Evolutionary conservation across 1,284 basidiomycete genomes (phyloP).

Genomic region (Inonotus obliquus): DNA sequence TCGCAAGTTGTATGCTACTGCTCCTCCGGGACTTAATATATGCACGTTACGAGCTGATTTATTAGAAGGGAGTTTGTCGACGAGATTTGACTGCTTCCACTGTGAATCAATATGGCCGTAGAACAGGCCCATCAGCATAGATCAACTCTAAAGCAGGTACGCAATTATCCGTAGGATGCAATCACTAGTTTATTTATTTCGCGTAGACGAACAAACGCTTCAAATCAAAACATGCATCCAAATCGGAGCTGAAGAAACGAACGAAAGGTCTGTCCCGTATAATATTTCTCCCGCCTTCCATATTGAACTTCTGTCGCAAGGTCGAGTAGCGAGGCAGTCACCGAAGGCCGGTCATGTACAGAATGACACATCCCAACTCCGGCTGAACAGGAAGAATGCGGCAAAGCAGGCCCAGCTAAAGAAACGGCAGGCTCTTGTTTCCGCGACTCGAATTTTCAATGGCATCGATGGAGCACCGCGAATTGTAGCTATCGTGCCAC

Average conservation of each 20-base stretch:
- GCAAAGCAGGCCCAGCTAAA: slow-evolving; percentile 72
- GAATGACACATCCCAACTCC: slow-evolving; percentile 49
- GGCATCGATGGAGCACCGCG: slow-evolving; percentile 77
- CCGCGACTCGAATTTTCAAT: slow-evolving; percentile 69
- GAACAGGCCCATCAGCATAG: slow-evolving; percentile 58
- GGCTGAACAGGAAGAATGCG: slow-evolving; percentile 69
- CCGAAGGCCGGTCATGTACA: slow-evolving; percentile 44
- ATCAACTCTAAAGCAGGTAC: slow-evolving; percentile 81
- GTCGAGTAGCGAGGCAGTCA: slow-evolving; percentile 49
- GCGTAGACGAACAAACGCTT: slow-evolving; percentile 80
- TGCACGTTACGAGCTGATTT: neutral
- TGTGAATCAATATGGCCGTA: slow-evolving; percentile 25
- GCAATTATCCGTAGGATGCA: slow-evolving; percentile 13
- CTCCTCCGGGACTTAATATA: too few species aligned
- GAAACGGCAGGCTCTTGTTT: slow-evolving; percentile 67
- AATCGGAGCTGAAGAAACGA: slow-evolving; percentile 73
- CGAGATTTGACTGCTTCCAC: too few species aligned
- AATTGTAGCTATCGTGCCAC: slow-evolving; percentile 75
- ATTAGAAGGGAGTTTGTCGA: neutral
- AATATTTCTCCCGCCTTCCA: slow-evolving; percentile 13
- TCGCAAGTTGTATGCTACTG: too few species aligned
- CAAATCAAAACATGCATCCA: slow-evolving; percentile 86
- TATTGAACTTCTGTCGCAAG: slow-evolving; percentile 30
- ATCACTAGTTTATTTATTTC: neutral
- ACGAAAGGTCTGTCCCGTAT: slow-evolving; percentile 61